Base-by-base conservation (phyloP, 192 early-diverging fungal genomes). In the Backusella tuberculispora region DNA sequence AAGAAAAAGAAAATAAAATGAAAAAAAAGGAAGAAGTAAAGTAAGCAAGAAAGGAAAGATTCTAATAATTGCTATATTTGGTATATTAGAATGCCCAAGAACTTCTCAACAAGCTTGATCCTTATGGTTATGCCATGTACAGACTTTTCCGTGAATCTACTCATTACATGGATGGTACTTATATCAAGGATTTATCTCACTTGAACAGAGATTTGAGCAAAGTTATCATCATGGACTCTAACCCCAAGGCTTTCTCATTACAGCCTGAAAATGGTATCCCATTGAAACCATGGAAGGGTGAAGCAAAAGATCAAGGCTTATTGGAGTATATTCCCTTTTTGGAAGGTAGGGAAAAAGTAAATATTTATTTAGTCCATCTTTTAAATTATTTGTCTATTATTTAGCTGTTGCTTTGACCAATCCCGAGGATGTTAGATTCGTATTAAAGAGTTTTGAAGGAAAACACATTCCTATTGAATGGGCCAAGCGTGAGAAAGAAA, bases 201-300 rank as follows among this genome's bases (percentile, higher is more conserved):
- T 86, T 98, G 73, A 99, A 99, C 86, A 92, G 98, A 72, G 97
- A 99, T 84, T 82, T 96, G 71, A 85, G 88, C 73, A 97, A 95
- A 83, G 93, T 96, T 29, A 94, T 99, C 70, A 90, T 97, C 71
- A 89, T 99, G 78, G 98, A 99, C 80, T 93, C 90, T 13, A 91
- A 95, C 79, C 90, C 93, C 6, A 89, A 93, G 47, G 87, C 91
- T n/a, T 94, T 89, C 84, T 80, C 90, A 56, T 83, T 92, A 75
- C 97, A 99, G 80, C 97, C 97, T 14, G 95, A 98, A 77, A 99
- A 99, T 77, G 91, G 90, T 21, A 81, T 99, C 34, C 66, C 90
- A 26, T 82, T 95, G 66, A 92, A 95, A 75, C 90, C 92, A 68
- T 99, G 96, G 93, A 85, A 84, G 75, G 97, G 97, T 26, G 88